Base-by-base conservation (phyloP, 2,329 filamentous ascomycete genomes). In the Penicillium sp. region DNA sequence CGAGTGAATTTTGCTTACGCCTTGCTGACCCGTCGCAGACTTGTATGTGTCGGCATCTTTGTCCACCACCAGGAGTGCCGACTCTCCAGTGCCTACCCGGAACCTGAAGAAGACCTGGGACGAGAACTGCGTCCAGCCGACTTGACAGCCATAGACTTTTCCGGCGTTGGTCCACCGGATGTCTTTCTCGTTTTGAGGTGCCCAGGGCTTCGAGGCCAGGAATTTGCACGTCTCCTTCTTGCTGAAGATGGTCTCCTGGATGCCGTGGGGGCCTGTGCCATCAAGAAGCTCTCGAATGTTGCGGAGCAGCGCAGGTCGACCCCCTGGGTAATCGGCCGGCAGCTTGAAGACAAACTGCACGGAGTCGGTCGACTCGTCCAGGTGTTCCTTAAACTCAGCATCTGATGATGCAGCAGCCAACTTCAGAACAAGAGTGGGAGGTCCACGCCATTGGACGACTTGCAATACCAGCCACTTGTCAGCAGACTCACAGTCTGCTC, bases 301-400 rank as follows among this genome's bases (percentile, higher is more conserved):
- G 14, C 18, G 27, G 10, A 59, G 53, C 6, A 59, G 41, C 9
- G 24, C 53, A 36, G 18, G 9, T 22, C 24, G 52, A 24, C 57
- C 57, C 16, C 53, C 57, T 18, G 46, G 44, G 33, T 59, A 56
- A n/a, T 47, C 41, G 9, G 40, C 53, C 19, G 52, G 53, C 35
- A 59, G 44, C 27, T 50, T 47, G 35, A 59, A 59, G 22, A 14
- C 16, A 14, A 56, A 56, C n/a, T 55, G 41, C 14, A 59, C n/a
- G 22, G 39, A 24, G 9, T 50, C 53, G 40, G 31, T 35, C 24
- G 24, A 6, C 18, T 39, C 40, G 36, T 56, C 44, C 13, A 59
- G 31, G 13, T 40, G 4, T 18, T 24, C 41, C 14, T 36, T n/a
- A 19, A 55, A 55, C 3, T 31, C 10, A 11, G 2, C 27, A 19